A percentile compares a stretch with the other conserved stretches of the same genome.
Evolutionary conservation across 805 yeast genomes (phyloP).

Genomic region (Kockiozyma suomiensis): DNA sequence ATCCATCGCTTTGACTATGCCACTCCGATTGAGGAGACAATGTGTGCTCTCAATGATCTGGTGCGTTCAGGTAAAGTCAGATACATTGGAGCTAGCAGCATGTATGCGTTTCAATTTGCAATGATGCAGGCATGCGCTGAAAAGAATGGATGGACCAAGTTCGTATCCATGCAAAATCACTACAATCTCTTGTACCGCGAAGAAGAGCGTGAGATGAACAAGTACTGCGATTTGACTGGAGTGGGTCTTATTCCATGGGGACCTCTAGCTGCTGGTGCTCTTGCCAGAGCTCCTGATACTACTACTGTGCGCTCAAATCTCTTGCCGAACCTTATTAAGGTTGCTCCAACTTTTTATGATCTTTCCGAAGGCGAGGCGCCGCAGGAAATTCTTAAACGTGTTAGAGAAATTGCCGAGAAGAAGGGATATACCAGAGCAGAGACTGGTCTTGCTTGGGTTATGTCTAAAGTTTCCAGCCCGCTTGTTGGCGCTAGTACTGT

Average conservation of each 20-base stretch:
- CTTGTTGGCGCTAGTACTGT: constrained; percentile 57
- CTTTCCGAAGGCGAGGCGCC: constrained; percentile 15
- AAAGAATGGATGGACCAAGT: constrained; percentile 57
- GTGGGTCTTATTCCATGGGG: constrained; percentile 65
- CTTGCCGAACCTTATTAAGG: not conserved
- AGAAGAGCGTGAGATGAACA: constrained; percentile 64
- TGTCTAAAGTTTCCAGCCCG: constrained; percentile 55
- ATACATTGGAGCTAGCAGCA: constrained; percentile 67
- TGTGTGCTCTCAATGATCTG: constrained; percentile 54
- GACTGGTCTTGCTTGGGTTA: constrained; percentile 56
- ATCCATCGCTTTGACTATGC: constrained; percentile 57
- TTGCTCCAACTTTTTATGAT: not conserved
- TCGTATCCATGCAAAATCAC: constrained; percentile 60
- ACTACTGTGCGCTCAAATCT: constrained; percentile 8
- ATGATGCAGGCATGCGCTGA: constrained; percentile 57
- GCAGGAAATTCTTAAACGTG: constrained; percentile 46
- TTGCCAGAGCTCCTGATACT: constrained; percentile 50
- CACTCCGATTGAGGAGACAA: constrained; percentile 42
- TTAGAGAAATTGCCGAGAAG: constrained; percentile 54
- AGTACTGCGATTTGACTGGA: constrained; percentile 54
- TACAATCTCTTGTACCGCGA: constrained; percentile 62
- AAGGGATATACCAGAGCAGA: constrained; percentile 54
- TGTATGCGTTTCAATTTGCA: constrained; percentile 59
- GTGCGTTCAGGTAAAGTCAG: constrained; percentile 52
- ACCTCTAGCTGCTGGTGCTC: constrained; percentile 57